Evolutionary conservation across 805 yeast species (phyloP).

Genomic region (Sporopachydermia lactativora): DNA sequence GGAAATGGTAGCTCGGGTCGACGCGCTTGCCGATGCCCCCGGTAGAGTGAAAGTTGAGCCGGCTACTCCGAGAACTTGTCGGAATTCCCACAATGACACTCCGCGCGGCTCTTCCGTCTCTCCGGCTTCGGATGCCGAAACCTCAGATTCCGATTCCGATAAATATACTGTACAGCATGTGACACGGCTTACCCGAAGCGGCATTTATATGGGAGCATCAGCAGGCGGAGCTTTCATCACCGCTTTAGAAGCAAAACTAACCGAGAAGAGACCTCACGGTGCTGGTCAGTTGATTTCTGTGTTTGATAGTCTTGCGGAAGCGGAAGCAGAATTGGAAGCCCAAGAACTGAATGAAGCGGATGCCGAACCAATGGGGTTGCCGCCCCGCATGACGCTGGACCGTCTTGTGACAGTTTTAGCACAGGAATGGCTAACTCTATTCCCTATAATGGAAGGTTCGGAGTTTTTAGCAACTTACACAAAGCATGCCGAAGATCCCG

Average conservation of each 20-base stretch:
- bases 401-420: conserved; percentile 54
- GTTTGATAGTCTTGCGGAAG: not conserved
- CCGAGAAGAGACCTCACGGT: conserved; percentile 12
- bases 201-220: conserved; percentile 20
- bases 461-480: conserved; percentile 51
- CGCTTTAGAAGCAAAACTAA: conserved; percentile 16
- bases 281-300: not conserved
- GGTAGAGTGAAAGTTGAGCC: too few species aligned
- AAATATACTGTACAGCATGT: conserved; percentile 14
- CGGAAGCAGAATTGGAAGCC: too few species aligned
- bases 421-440: conserved; percentile 59
- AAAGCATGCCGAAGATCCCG: conserved; percentile 20
- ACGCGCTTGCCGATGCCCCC: conserved; percentile 6
- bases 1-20: conserved; percentile 24
- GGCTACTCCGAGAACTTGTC: too few species aligned
- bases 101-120: not conserved
- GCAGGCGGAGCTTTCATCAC: conserved; percentile 19
- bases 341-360: too few species aligned
- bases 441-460: conserved; percentile 58
- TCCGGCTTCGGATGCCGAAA: conserved; percentile 1
- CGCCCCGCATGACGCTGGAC: conserved; percentile 48
- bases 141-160: conserved; percentile 13
- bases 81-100: not conserved
- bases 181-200: conserved; percentile 15
- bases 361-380: conserved; percentile 19